phyloP scores from a whole-genome alignment of 306 rosid species.

The Amphicarpaea edgeworthii region DNA sequence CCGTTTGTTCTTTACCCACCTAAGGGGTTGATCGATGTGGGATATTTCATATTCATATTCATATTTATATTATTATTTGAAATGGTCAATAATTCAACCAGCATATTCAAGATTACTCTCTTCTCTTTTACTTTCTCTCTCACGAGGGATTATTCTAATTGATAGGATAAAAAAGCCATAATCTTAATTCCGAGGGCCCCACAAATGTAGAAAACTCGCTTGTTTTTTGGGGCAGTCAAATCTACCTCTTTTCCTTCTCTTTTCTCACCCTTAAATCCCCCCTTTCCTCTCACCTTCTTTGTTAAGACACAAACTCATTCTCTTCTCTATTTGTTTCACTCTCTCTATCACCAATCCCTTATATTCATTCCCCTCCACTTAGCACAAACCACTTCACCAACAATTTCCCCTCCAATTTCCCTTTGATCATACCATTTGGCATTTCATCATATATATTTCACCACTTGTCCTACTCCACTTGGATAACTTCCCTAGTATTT shows the following conservation, averaged over 20 bases:
- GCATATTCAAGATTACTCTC: not conserved
- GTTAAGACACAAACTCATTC: not conserved
- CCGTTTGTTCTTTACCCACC: slow-evolving; percentile 27
- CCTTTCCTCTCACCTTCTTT: slow-evolving; percentile 66
- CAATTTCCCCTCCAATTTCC: slow-evolving; percentile 27
- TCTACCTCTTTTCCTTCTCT: slow-evolving; percentile 48
- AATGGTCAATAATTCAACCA: slow-evolving; percentile 54
- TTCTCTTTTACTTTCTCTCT: not conserved
- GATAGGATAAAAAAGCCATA: slow-evolving; percentile 17
- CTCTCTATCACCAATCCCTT: slow-evolving; percentile 3
- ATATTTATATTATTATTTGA: too few relatives aligned
- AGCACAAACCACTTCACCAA: not conserved
- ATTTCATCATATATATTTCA: not conserved
- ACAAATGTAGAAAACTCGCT: slow-evolving; percentile 18
- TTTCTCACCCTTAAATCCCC: slow-evolving; percentile 52
- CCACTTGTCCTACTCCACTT: slow-evolving; percentile 31
- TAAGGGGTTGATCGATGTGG: slow-evolving; percentile 8
- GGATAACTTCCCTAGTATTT: too few relatives aligned
- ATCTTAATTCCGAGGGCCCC: slow-evolving; percentile 34
- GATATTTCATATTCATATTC: not conserved
- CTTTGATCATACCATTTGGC: slow-evolving; percentile 31
- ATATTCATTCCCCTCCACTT: slow-evolving; percentile 23
- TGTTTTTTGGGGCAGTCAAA: slow-evolving; percentile 48
- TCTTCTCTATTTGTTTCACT: slow-evolving; percentile 23
- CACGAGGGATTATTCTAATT: not conserved